Evolutionary conservation across 805 yeast species (phyloP).

Genomic region (Grigorovia transvaalensis): DNA sequence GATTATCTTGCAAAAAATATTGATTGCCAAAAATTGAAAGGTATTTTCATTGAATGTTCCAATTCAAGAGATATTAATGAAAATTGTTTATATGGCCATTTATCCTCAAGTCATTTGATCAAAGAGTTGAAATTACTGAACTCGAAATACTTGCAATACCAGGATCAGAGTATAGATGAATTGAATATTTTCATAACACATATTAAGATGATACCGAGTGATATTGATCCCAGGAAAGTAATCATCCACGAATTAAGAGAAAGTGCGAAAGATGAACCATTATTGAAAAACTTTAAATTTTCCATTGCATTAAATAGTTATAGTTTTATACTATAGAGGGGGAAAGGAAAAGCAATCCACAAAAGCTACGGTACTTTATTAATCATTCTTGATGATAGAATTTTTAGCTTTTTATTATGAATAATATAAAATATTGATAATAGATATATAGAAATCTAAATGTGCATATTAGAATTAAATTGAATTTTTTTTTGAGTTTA

Average conservation of each 20-base stretch:
- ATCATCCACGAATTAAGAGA: slow-evolving; percentile 41
- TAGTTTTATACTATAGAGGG: slow-evolving; percentile 7
- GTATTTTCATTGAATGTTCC: slow-evolving; percentile 74
- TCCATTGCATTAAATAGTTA: slow-evolving; percentile 23
- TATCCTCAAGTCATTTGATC: slow-evolving; percentile 57
- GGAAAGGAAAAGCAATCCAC: background rate
- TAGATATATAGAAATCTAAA: background rate
- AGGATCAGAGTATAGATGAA: slow-evolving; percentile 22
- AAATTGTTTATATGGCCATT: slow-evolving; percentile 62
- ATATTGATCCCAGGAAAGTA: slow-evolving; percentile 47
- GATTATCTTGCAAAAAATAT: slow-evolving; percentile 38
- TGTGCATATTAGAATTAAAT: background rate
- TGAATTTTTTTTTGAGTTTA: background rate
- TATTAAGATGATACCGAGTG: slow-evolving; percentile 35
- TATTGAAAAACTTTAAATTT: slow-evolving; percentile 29
- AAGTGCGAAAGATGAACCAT: slow-evolving; percentile 24
- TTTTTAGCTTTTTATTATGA: no score
- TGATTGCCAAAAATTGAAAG: slow-evolving; percentile 32
- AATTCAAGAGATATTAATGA: slow-evolving; percentile 34
- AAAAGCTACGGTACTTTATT: no score
- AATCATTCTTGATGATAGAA: no score
- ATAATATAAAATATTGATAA: no score
- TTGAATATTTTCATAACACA: slow-evolving; percentile 37
- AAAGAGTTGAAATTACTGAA: slow-evolving; percentile 38
- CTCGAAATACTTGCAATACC: slow-evolving; percentile 30